Evolutionary conservation across 1,284 basidiomycete genomes (phyloP).

Genomic region (Trichosporon inkin): DNA sequence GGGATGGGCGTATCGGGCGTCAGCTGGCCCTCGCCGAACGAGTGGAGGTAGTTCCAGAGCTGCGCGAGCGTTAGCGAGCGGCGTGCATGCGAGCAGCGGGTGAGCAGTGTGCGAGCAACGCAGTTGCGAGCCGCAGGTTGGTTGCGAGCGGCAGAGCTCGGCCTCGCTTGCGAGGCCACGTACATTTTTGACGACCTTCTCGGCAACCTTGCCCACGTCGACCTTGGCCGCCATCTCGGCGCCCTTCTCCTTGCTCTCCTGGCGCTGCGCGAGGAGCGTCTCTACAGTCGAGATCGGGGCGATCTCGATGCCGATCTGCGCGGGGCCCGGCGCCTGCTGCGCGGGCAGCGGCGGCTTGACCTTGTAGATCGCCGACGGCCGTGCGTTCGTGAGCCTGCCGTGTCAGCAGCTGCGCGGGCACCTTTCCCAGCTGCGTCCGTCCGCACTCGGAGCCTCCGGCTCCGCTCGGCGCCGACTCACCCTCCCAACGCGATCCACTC

Average conservation of each 20-base stretch:
- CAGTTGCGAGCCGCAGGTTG: too few relatives aligned
- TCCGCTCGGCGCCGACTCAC: constrained; percentile 54
- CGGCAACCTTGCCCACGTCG: constrained; percentile 45
- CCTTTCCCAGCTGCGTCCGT: background rate
- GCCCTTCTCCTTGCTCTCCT: constrained; percentile 20
- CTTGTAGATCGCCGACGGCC: constrained; percentile 87
- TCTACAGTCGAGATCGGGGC: constrained; percentile 54
- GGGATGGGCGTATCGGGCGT: constrained; percentile 65
- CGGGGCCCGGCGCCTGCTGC: constrained; percentile 36
- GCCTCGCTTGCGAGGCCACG: too few relatives aligned
- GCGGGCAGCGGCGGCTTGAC: constrained; percentile 59
- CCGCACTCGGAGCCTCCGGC: too few relatives aligned
- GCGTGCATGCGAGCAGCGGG: constrained; percentile 20
- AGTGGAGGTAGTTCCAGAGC: constrained; percentile 76
- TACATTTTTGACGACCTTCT: constrained; percentile 51
- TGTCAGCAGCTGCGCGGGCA: background rate
- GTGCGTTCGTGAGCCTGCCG: constrained; percentile 76
- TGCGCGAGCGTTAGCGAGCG: constrained; percentile 47
- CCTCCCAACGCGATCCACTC: constrained; percentile 84
- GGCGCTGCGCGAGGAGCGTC: constrained; percentile 55
- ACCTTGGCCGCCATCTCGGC: constrained; percentile 33
- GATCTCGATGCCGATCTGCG: constrained; percentile 56
- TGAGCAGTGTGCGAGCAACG: too few relatives aligned
- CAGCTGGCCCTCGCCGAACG: constrained; percentile 59
- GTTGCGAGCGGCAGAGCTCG: too few relatives aligned